Base-by-base conservation (phyloP, 768 basidiomycete species). In the Lentinula guzmanii region DNA sequence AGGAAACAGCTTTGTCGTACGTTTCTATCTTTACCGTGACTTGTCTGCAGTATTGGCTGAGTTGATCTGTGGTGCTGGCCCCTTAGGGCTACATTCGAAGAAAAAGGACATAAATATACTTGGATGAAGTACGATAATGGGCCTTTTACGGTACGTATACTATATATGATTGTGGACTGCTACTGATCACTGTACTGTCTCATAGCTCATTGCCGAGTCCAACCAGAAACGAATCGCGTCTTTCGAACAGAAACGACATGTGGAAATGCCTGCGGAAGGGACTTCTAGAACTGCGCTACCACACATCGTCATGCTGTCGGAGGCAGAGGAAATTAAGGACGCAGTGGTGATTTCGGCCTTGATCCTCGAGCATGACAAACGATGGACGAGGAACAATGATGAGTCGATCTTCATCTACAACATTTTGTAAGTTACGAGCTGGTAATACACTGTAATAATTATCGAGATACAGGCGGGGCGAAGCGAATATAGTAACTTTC, bases 121-220 rank as follows among this genome's bases (percentile, higher is more conserved):
- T 53, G 52, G 52, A 53, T 53, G 52, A 53, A 53, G 37, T 34
- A 39, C 31, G 52, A 53, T n/a, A 53, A 53, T 39, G 52, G 52
- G 5, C 52, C 52, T 6, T 53, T 53, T 21, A 53, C 31, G 31
- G 52, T 53, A 53, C 15, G 52, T 52, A 31, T 10, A 18, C 13
- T 52, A 31, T 18, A 2, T 18, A 21, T 28, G 13, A 16, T 1
- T 53, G 3, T 6, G 33, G 6, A 13, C 2, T 21, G 21, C 5
- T 24, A 10, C 8, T n/a, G 9, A 24, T 21, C 5, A 21, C 4
- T 24, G 13, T 6, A 6, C 21, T 7, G 9, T n/a, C 3, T 16
- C 31, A 5, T 52, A 53, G 52, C 52, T 53, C 37, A 18, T 53
- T 28, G 15, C 52, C 18, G 52, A 53, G 18, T 53, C 52, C 10